Conservation (phyloP, 352 stramenopile species). For the Saprolegnia parasitica region DNA sequence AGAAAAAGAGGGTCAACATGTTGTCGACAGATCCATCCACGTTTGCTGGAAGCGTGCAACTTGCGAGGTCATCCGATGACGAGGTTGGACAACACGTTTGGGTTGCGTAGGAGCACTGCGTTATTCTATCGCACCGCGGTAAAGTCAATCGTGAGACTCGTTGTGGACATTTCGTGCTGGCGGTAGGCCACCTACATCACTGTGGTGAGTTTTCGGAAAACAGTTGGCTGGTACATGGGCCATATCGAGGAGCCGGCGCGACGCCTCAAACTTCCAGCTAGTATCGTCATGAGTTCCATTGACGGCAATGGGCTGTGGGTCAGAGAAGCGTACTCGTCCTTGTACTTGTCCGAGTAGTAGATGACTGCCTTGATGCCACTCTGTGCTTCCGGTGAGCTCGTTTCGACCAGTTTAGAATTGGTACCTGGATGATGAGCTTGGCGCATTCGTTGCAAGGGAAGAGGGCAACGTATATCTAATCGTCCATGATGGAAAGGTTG, state of each 20-base stretch:
- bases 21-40: too few relatives aligned
- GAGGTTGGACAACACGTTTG: too few relatives aligned
- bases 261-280: slow-evolving; percentile 86
- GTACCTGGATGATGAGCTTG: slow-evolving; percentile 97
- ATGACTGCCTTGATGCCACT: slow-evolving; percentile 94
- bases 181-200: slow-evolving; percentile 39
- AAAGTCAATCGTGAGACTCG: slow-evolving; percentile 71
- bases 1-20: too few relatives aligned
- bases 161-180: slow-evolving; percentile 54
- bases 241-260: slow-evolving; percentile 84
- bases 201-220: neutral
- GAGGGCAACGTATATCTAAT: slow-evolving; percentile 95
- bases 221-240: slow-evolving; percentile 39
- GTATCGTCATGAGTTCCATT: slow-evolving; percentile 3
- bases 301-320: neutral
- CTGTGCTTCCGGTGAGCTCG: slow-evolving; percentile 37
- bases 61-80: too few relatives aligned
- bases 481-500: slow-evolving; percentile 1
- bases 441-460: slow-evolving; percentile 99
- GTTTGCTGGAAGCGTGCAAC: too few relatives aligned
- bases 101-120: too few relatives aligned
- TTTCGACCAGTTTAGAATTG: too few relatives aligned
- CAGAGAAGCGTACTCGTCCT: slow-evolving; percentile 56
- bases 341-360: slow-evolving; percentile 96
- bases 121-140: slow-evolving; percentile 35